Evolutionary conservation across 306 rosid genomes (phyloP), one percentile per base, ranked within the genome.

Genomic region (Citrullus mucosospermus): DNA sequence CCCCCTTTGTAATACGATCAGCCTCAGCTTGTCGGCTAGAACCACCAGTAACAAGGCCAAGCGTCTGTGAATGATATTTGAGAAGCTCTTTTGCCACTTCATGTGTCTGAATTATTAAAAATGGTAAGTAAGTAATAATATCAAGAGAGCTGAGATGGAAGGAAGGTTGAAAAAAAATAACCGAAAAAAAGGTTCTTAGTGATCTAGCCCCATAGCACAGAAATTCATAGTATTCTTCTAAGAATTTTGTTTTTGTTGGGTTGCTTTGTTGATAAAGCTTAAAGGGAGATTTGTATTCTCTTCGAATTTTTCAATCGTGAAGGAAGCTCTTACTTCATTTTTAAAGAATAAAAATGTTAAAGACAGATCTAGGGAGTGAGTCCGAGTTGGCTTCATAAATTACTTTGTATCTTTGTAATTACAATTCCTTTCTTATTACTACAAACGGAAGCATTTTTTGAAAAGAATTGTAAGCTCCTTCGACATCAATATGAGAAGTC

Each of bases 81-180:
- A 95, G 93, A 60, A 95, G 89, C 77, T 92, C 97, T 79, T 88
- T 88, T 28, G 97, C 99, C 80, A 95, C 97, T 15, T 95, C 96
- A 81, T 95, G 96, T 15, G 97, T 92, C 97, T 94, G 79, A 61
- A 85, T 75, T 2, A 80, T 78, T 51, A 36, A 43, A 68, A 78
- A 84, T 51, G 13, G 53, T 34, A 0, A 78, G 78, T 75, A 41
- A 34, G 75, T 80, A 63, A 81, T 78, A 14, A 41, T 62, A 57
- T 25, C 44, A 53, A 69, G 30, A 76, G 44, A 36, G 48, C 34
- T 17, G 58, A 56, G 22, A 34, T n/a, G 56, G 10, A 61, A 6
- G 43, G 18, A 63, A 54, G 67, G 4, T 18, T 0, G 5, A 48
- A 60, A 11, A 16, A 60, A 25, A 20, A 76, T 67, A 84, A 58